Evolutionary conservation across 106 monocot species (phyloP), one percentile per base, ranked within the genome.

Genomic region (Hemerocallis citrina): DNA sequence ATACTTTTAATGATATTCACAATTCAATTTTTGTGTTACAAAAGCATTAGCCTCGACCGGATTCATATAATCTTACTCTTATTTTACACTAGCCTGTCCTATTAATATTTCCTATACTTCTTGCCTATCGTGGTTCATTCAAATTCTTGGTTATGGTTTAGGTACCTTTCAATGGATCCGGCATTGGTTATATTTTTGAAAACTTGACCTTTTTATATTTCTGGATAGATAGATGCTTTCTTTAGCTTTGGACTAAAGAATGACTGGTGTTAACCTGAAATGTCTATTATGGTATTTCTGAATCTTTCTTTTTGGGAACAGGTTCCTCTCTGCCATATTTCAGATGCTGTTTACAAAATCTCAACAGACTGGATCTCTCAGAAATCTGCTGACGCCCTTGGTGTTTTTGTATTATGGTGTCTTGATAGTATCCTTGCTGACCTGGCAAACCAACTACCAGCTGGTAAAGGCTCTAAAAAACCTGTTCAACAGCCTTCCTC

Each of bases 281-380:
- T 14, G 4, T 15, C 38, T 44, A 22, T 15, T 48, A 29, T 35
- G n/a, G 17, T 22, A 50, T 34, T 12, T 22, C 4, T 19, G 4
- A 49, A 21, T 50, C 24, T 41, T 25, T 46, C 13, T 5, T 66
- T 55, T 55, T 14, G 54, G 51, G 14, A 62, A 45, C 80, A 94
- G 93, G 49, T 89, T 46, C 93, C 93, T 20, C 1, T 94, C 23
- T 77, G 71, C 59, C 72, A 89, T 71, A 80, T 94, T 22, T 57
- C 89, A 17, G 85, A 89, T 24, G 7, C 77, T 39, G 89, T 94
- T 57, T 77, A 75, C 52, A 89, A 76, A 47, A 85, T 80, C 1
- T 68, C 93, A 41, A 70, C 55, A 69, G 82, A 94, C 44, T 94
- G 93, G 93, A 79, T 94, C 51, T 66, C 64, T 19, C 72, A 75